These are phyloP conservation scores for Mimosa bimucronata DNA, from an alignment of 306 rosid genomes.

Conservation along the genomic window DNA sequence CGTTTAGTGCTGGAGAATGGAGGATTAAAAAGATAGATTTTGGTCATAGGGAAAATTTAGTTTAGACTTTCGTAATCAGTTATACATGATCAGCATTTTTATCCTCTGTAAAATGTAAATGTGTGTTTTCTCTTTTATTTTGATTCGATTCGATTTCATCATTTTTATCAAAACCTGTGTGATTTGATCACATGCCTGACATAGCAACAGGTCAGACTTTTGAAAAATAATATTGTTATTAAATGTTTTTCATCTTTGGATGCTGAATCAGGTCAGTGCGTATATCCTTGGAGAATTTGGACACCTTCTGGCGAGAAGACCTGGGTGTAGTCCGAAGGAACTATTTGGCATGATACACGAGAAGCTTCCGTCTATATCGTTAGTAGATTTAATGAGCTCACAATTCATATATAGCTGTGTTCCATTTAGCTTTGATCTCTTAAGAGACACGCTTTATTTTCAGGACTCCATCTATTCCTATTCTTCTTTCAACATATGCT, in stretches of 20 bases:
- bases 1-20: neutral
- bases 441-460: slow-evolving; percentile 47
- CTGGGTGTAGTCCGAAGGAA: slow-evolving; percentile 92
- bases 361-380: slow-evolving; percentile 98
- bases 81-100: slow-evolving; percentile 9
- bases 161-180: slow-evolving; percentile 19
- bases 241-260: slow-evolving; percentile 32
- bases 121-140: slow-evolving; percentile 28
- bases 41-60: slow-evolving; percentile 26
- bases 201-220: slow-evolving; percentile 23
- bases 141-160: slow-evolving; percentile 17
- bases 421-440: slow-evolving; percentile 31
- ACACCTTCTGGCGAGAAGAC: slow-evolving; percentile 90
- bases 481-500: slow-evolving; percentile 97
- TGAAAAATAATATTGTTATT: slow-evolving; percentile 3
- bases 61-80: slow-evolving; percentile 20
- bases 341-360: slow-evolving; percentile 85
- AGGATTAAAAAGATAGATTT: neutral
- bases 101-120: slow-evolving; percentile 13
- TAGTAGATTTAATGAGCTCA: slow-evolving; percentile 47
- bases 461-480: slow-evolving; percentile 85
- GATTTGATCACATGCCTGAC: slow-evolving; percentile 31
- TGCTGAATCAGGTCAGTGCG: slow-evolving; percentile 87
- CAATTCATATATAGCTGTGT: neutral
- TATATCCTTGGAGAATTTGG: slow-evolving; percentile 98